Evolutionary conservation across 1,139 yeast genomes (phyloP), one percentile per base, ranked within the genome.

Genomic region (Geotrichum carabidarum): DNA sequence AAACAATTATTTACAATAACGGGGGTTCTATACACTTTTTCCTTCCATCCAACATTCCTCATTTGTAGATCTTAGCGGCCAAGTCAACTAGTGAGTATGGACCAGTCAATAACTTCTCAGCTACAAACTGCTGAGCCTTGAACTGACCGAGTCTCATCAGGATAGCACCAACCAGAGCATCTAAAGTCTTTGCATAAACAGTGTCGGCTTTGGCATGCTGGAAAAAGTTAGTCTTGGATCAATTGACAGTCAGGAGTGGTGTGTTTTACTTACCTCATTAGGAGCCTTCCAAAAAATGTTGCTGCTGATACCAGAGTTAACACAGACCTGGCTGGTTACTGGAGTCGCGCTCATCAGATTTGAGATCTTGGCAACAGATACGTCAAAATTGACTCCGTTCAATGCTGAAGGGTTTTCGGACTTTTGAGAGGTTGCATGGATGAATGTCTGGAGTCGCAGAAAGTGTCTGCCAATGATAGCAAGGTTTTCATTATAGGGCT

Each of bases 401-500:
- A 85, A 73, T 27, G 78, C 72, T 60, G 70, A 70, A 43, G 71
- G 70, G 61, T 69, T 63, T 7, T 69, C 59, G 12, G 65, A 62
- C 44, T 71, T 69, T 53, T 59, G 58, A 42, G 63, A 44, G 30
- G 78, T 70, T 2, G 83, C 84, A 60, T 73, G 72, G 60, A 82
- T 78, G 45, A 83, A 77, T 40, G 84, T 75, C 62, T 75, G 78
- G 57, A 84, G 74, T 64, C 84, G 82, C 61, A 88, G 72, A 63
- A 86, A 75, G 67, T 86, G 87, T 42, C 80, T 72, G n/a, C 98
- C 98, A 71, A 88, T 74, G 51, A 84, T 79, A 30, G 88, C 78
- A 64, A 91, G 75, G 69, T 86, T 86, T 67, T 89, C 96, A 71
- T 91, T 91, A 71, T 85, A 88, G 17, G 97, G 96, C 64, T 84